A percentile compares a stretch with the other conserved stretches of the same genome.
Conservation (phyloP, 2,329 filamentous ascomycete genomes). For the Cryphonectria parasitica region DNA sequence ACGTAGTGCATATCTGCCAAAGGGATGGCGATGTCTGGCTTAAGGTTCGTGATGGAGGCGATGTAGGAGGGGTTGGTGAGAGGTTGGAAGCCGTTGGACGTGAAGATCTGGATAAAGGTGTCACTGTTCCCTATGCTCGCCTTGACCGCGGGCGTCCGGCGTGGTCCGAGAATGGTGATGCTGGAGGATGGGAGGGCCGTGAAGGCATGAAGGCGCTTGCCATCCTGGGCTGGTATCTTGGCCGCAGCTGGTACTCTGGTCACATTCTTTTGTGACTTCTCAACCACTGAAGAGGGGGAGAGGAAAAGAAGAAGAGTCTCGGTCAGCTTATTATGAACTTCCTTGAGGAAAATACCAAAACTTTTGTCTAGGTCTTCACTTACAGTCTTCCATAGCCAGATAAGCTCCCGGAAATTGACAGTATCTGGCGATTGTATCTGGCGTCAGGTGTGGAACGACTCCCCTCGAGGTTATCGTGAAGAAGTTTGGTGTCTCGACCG, state of each 20-base stretch:
- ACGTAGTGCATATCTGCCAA: constrained; percentile 69
- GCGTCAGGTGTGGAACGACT: constrained; percentile 83
- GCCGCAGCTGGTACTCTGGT: constrained; percentile 52
- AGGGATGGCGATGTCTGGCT: constrained; percentile 79
- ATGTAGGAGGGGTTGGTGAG: constrained; percentile 72
- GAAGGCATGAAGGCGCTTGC: constrained; percentile 73
- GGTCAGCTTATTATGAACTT: neutral
- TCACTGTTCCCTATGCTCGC: constrained; percentile 73
- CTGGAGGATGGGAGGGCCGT: constrained; percentile 69
- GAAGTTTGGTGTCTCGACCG: constrained; percentile 83
- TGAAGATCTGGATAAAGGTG: constrained; percentile 75
- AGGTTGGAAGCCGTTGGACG: constrained; percentile 81
- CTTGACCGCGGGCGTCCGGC: constrained; percentile 75
- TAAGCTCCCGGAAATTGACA: constrained; percentile 73
- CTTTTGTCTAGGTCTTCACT: constrained; percentile 40
- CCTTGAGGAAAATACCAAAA: constrained; percentile 15
- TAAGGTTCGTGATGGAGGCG: constrained; percentile 64
- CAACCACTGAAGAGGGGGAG: constrained; percentile 51
- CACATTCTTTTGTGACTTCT: constrained; percentile 45
- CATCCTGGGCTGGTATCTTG: constrained; percentile 41
- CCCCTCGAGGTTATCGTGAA: constrained; percentile 82
- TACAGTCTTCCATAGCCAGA: constrained; percentile 91
- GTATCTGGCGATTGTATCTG: constrained; percentile 74
- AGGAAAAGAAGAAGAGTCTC: neutral
- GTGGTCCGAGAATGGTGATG: constrained; percentile 74